Conservation (phyloP, 1,139 yeast species). For the Eremothecium sinecaudum region DNA sequence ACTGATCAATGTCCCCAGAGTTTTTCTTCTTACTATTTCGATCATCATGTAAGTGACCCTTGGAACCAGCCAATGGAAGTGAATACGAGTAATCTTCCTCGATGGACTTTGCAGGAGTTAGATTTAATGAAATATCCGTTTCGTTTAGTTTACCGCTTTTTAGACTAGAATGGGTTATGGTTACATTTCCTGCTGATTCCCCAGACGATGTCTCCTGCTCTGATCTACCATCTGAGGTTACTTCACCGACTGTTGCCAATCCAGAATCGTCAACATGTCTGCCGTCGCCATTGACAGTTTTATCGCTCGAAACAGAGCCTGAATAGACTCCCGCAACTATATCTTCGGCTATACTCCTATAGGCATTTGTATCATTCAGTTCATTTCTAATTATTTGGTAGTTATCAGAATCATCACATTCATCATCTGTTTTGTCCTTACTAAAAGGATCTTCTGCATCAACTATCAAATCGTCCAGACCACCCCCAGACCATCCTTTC, state of each 20-base stretch:
- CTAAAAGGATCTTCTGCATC: conserved; percentile 46
- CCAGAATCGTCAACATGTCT: background rate
- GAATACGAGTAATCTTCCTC: conserved; percentile 3
- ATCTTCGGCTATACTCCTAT: background rate
- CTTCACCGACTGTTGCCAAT: background rate
- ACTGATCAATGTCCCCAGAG: background rate
- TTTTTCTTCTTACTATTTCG: background rate
- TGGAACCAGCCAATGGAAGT: conserved; percentile 3
- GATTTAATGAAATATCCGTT: background rate
- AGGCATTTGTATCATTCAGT: background rate
- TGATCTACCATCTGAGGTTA: background rate
- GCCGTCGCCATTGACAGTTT: background rate
- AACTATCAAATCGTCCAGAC: conserved; percentile 57
- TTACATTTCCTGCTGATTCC: background rate
- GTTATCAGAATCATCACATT: conserved; percentile 9
- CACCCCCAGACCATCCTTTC: conserved; percentile 85
- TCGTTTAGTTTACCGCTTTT: background rate
- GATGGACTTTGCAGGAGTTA: background rate
- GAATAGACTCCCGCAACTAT: background rate
- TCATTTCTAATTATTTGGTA: conserved; percentile 2
- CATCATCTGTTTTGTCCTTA: conserved; percentile 19
- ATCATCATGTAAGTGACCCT: conserved; percentile 2
- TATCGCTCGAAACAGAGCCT: background rate
- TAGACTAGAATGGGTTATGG: background rate
- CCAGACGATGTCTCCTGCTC: background rate